Percentiles rank a stretch among this genome's conserved stretches.
These are phyloP conservation scores for Deakozyma indianensis DNA, from an alignment of 805 yeast species.

Conservation along the genomic window DNA sequence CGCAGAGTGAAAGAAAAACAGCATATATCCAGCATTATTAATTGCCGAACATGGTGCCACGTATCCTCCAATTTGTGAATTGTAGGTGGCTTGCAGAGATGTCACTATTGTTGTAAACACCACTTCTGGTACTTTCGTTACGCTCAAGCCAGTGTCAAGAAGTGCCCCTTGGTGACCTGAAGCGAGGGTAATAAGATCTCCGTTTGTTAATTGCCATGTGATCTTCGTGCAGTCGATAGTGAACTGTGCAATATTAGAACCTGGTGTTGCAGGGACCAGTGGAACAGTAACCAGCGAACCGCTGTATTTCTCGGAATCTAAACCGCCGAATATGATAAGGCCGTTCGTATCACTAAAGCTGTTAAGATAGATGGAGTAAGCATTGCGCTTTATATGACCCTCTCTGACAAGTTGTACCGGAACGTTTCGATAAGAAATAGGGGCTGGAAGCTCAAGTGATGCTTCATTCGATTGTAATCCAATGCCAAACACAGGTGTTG, in stretches of 20 bases:
- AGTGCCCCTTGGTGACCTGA: not conserved
- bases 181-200: not conserved
- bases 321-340: constrained; percentile 24
- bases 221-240: not conserved
- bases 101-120: not conserved
- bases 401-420: constrained; percentile 20
- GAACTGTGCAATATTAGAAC: not conserved
- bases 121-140: not conserved
- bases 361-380: constrained; percentile 32
- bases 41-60: not conserved
- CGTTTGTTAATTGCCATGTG: not conserved
- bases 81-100: not conserved
- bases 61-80: not conserved
- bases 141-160: not conserved
- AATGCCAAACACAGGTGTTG: constrained; percentile 32
- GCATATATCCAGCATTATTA: not conserved
- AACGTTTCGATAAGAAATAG: constrained; percentile 12
- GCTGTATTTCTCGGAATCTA: constrained; percentile 22
- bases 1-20: not conserved
- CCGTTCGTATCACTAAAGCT: constrained; percentile 19
- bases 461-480: constrained; percentile 10
- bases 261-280: constrained; percentile 4
- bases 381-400: constrained; percentile 25
- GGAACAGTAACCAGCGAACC: constrained; percentile 20
- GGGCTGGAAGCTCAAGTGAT: constrained; percentile 3